Base-by-base conservation (phyloP, 805 yeast species). In the Yarrowia sp. region DNA sequence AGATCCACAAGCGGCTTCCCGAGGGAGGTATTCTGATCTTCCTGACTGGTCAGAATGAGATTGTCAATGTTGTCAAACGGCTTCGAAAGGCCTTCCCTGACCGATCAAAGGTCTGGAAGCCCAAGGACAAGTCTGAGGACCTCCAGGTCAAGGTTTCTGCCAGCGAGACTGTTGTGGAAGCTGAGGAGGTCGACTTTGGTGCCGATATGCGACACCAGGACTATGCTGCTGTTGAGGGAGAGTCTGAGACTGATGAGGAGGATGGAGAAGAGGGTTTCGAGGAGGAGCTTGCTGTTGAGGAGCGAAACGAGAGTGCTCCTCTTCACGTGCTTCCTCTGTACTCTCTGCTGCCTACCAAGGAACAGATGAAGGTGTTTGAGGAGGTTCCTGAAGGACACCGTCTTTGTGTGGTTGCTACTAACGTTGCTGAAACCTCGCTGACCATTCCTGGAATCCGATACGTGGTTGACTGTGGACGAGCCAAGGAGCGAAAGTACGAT, bases 391-490 rank as follows among this genome's bases (percentile, higher is more conserved):
- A 79, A 31, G 96, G 96, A 4, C 83, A 92, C 44, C 81, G 99
- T 71, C 75, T 95, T 9, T 92, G 98, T 79, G 88, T 95, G 43
- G 90, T 95, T 36, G 97, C 99, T 5, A 95, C 99, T 1, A 95
- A 95, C 73, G 96, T 95, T 65, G 99, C 99, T 0, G 99, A 95
- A 75, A 95, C 99, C 0, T 92, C 98, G 0, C 81, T 95, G 73
- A 95, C 99, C 0, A 95, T 95, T 70, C 99, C 99, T 0, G 96
- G 96, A 9, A 89, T 96, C 42, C 80, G 96, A 66, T 95, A 95
- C 73, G 99, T 95, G 39, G 90, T 95, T 55, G 99, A 95, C 75
- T 85, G 96, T 76, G 99, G 99, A 28, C 84, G 98, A 68, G 83
- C 96, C 0, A 95, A 95, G 72, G 98, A 93, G 73, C 82, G 98